Evolutionary conservation across 2,329 filamentous ascomycete species (phyloP).

Genomic region (Colletotrichum graminicola): DNA sequence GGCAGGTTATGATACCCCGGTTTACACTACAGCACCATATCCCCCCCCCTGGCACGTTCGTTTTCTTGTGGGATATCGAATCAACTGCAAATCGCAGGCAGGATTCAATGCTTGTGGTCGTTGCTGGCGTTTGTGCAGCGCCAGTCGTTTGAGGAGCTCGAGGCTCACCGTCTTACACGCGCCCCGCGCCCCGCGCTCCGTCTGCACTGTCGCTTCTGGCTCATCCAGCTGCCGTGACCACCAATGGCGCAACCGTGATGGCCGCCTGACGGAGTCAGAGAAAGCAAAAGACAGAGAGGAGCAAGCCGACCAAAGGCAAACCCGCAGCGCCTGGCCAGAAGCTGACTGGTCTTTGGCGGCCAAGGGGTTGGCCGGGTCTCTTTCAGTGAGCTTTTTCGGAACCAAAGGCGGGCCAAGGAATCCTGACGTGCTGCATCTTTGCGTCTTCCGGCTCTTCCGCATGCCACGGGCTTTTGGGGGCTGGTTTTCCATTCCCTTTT

Average conservation of each 20-base stretch:
- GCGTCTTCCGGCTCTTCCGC: constrained; percentile 35
- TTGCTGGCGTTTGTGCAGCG: constrained; percentile 8
- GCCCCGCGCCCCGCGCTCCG: neutral
- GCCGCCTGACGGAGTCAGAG: neutral
- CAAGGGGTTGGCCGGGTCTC: constrained; percentile 32
- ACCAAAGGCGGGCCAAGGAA: constrained; percentile 25
- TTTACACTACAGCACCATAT: too few relatives aligned
- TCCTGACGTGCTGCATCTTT: constrained; percentile 38
- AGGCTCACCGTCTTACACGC: constrained; percentile 10
- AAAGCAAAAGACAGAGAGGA: neutral
- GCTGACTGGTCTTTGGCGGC: constrained; percentile 32
- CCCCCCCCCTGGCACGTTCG: too few relatives aligned
- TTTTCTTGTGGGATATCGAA: neutral
- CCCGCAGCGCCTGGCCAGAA: constrained; percentile 22
- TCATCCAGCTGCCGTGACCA: neutral
- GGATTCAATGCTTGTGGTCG: constrained; percentile 16
- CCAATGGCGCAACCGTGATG: neutral
- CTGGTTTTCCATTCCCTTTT: too few relatives aligned
- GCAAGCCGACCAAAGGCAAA: constrained; percentile 1
- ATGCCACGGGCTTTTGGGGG: constrained; percentile 1
- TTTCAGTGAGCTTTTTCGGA: neutral
- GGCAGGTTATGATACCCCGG: neutral
- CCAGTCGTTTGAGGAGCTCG: constrained; percentile 13
- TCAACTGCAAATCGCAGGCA: constrained; percentile 3
- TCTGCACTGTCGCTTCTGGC: neutral